phyloP scores from a whole-genome alignment of 495 filamentous ascomycete species.

The Podospora appendiculata region DNA sequence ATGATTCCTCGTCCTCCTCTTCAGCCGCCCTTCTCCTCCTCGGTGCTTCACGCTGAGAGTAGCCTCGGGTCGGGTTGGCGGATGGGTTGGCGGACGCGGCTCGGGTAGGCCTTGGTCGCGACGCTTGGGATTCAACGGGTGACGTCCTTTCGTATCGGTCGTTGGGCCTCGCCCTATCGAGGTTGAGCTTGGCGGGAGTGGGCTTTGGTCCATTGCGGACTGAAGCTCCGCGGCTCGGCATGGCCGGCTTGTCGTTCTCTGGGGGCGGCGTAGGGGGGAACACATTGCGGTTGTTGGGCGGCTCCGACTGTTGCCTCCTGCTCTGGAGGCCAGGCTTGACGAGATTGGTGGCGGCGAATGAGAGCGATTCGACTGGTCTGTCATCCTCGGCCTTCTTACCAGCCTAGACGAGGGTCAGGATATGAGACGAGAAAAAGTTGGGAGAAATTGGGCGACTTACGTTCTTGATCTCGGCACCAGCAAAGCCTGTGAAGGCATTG shows the following conservation, averaged over 20 bases:
- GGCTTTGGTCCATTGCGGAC: conserved; percentile 48
- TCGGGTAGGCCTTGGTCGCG: conserved; percentile 28
- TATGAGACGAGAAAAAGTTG: conserved; percentile 6
- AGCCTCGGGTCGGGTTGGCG: conserved; percentile 38
- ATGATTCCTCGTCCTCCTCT: conserved; percentile 54
- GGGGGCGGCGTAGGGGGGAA: conserved; percentile 96
- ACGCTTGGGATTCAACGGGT: conserved; percentile 29
- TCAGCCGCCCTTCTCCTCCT: conserved; percentile 23
- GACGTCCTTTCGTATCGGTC: conserved; percentile 44
- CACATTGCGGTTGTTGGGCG: conserved; percentile 66
- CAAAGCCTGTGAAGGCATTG: conserved; percentile 71
- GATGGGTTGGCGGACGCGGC: conserved; percentile 32
- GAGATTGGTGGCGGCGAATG: conserved; percentile 83
- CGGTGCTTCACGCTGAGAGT: conserved; percentile 32
- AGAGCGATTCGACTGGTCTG: conserved; percentile 68
- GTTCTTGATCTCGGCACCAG: conserved; percentile 66
- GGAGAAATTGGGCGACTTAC: conserved; percentile 20
- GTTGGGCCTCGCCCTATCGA: conserved; percentile 37
- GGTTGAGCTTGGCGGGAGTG: conserved; percentile 45
- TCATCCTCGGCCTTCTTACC: conserved; percentile 52
- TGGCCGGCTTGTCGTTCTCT: conserved; percentile 58
- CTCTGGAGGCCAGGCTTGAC: conserved; percentile 76
- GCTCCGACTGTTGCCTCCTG: conserved; percentile 79
- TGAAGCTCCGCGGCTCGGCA: conserved; percentile 42
- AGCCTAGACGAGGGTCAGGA: conserved; percentile 10